A percentile compares a stretch with the other conserved stretches of the same genome.
These are phyloP conservation scores for Calonectria hawksworthii DNA, from an alignment of 2,329 filamentous ascomycete species.

Conservation along the genomic window DNA sequence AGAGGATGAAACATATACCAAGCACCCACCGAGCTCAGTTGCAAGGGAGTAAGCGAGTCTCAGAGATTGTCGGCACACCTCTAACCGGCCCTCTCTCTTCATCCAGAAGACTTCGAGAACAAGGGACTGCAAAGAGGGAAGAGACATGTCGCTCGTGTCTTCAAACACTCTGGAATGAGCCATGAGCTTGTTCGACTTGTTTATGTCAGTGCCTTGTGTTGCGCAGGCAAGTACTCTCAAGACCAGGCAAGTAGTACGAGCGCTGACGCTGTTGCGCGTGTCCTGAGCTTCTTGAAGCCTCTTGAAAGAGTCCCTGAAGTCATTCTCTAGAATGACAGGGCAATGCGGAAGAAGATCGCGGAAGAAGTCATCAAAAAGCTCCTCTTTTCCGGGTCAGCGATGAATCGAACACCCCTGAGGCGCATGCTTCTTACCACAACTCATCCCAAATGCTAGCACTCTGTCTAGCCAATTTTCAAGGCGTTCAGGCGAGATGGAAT, in stretches of 20 bases:
- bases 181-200: neutral
- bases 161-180: neutral
- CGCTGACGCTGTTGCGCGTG: neutral
- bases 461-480: neutral
- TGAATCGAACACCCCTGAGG: neutral
- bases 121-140: neutral
- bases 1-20: too few species aligned
- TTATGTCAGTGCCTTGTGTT: fast-evolving
- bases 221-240: neutral
- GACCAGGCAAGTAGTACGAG: neutral
- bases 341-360: neutral
- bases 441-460: neutral
- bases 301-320: too few species aligned
- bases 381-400: neutral
- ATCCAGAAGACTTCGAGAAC: neutral
- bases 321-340: too few species aligned
- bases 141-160: neutral
- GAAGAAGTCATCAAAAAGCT: neutral
- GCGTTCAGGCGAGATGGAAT: too few species aligned
- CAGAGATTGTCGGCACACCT: neutral
- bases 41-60: neutral
- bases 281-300: too few species aligned
- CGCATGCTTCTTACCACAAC: neutral
- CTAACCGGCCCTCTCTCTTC: neutral
- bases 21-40: neutral